Conservation (phyloP, 2,329 filamentous ascomycete species). For the Pseudogymnoascus sp. region DNA sequence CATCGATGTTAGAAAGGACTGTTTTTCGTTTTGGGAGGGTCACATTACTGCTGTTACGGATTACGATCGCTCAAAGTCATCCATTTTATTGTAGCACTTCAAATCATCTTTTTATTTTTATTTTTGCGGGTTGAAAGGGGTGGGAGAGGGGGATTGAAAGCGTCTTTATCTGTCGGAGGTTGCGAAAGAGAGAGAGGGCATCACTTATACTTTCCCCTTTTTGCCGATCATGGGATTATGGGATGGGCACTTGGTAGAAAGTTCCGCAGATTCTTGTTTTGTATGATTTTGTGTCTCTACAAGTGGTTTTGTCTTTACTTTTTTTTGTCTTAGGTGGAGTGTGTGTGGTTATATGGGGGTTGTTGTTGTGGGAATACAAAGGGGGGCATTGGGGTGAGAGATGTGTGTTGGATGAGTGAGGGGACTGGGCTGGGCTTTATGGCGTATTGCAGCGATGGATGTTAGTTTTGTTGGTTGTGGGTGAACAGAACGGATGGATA, state of each 20-base stretch:
- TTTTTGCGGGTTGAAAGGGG: background rate
- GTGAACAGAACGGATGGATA: background rate
- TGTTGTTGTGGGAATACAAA: background rate
- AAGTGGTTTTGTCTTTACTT: background rate
- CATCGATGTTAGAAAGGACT: background rate
- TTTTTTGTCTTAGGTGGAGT: background rate
- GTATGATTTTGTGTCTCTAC: slow-evolving; percentile 6
- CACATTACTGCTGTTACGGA: background rate
- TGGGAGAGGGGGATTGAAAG: background rate
- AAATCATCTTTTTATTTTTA: background rate
- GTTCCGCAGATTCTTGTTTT: background rate
- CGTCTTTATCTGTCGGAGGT: background rate
- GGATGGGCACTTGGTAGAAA: background rate
- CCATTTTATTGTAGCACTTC: slow-evolving; percentile 2
- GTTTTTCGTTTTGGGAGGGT: background rate
- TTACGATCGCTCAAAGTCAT: slow-evolving; percentile 5
- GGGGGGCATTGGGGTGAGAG: background rate
- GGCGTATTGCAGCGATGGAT: background rate
- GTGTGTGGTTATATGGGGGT: background rate
- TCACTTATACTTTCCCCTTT: too few species aligned
- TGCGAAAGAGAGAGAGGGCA: too few species aligned
- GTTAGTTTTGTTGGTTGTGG: background rate
- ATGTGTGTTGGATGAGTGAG: too few species aligned
- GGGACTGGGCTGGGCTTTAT: background rate
- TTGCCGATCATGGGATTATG: slow-evolving; percentile 16